phyloP scores from a whole-genome alignment of 495 filamentous ascomycete genomes.

The Cryomyces minteri region DNA sequence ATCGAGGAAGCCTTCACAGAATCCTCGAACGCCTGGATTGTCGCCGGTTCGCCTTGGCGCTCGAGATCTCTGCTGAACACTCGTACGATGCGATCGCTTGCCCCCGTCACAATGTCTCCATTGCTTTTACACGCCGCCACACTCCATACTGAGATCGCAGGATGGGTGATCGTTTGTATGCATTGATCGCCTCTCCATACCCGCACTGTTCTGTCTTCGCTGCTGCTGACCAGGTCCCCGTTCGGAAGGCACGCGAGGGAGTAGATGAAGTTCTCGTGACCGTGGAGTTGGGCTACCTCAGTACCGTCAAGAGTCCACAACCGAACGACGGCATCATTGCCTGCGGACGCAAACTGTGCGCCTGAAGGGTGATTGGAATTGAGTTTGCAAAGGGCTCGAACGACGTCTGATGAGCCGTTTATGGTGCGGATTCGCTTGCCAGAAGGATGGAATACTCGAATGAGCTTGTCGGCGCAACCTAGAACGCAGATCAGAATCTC shows the following conservation, averaged over 20 bases:
- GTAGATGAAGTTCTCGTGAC: constrained; percentile 94
- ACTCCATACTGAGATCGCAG: constrained; percentile 90
- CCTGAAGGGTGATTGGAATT: constrained; percentile 59
- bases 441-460: constrained; percentile 57
- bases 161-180: constrained; percentile 91
- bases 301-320: constrained; percentile 65
- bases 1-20: constrained; percentile 68
- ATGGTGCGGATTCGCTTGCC: constrained; percentile 50
- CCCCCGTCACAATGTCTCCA: constrained; percentile 82
- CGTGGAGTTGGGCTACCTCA: constrained; percentile 53
- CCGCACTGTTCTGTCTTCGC: constrained; percentile 80
- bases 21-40: constrained; percentile 52
- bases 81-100: constrained; percentile 74
- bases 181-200: constrained; percentile 73
- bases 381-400: constrained; percentile 70
- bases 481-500: not conserved
- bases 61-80: constrained; percentile 61
- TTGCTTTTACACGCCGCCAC: constrained; percentile 64
- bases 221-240: constrained; percentile 77
- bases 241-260: constrained; percentile 57
- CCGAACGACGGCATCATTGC: constrained; percentile 73
- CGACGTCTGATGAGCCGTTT: constrained; percentile 55
- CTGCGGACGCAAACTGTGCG: constrained; percentile 74
- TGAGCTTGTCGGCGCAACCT: constrained; percentile 73
- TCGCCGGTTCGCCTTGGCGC: constrained; percentile 44